Evolutionary conservation across 2,329 filamentous ascomycete species (phyloP), one percentile per base, ranked within the genome.

Genomic region (Mycosphaerella sp.): DNA sequence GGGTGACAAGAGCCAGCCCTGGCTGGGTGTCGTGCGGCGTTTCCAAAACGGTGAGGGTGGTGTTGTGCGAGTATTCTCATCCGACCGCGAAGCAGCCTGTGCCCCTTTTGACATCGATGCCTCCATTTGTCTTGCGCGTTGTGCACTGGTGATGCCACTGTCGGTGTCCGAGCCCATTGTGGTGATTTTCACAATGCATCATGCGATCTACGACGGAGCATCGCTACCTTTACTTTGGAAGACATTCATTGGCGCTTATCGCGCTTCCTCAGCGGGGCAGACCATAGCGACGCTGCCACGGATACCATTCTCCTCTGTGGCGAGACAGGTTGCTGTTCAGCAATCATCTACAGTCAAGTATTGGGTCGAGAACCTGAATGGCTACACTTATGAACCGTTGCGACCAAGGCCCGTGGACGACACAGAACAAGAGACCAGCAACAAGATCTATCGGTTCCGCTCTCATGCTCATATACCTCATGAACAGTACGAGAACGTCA

Each of bases 141-240:
- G 17, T 18, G 36, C 36, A 16, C 36, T 39, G 8, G 36, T 39
- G 36, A 18, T 39, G 12, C 36, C 36, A 18, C 8, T 13, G 9
- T 12, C 36, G 17, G 5, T 2, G 12, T 16, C 36, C 14, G 41
- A 16, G 6, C 27, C 41, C 14, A 34, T 44, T 4, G 13, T 21
- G 18, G 27, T 44, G 10, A 28, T 44, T 12, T 45, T 44, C 30
- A 51, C 42, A 9, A 32, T 48, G 32, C 44, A 53, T 17, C 45
- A 50, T 28, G 45, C 46, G 4, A 50, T 32, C 21, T 53, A 49
- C 25, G 45, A 50, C 34, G 50, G 34, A 18, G 35, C 28, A 17
- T 42, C 30, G 9, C 35, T 44, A 27, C 41, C 41, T 16, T 34
- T 44, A 13, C 41, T 44, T 44, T 44, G 41, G 41, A 13, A 14